phyloP scores from a whole-genome alignment of 2,329 filamentous ascomycete species.

The Verticillium zaregamsianum region DNA sequence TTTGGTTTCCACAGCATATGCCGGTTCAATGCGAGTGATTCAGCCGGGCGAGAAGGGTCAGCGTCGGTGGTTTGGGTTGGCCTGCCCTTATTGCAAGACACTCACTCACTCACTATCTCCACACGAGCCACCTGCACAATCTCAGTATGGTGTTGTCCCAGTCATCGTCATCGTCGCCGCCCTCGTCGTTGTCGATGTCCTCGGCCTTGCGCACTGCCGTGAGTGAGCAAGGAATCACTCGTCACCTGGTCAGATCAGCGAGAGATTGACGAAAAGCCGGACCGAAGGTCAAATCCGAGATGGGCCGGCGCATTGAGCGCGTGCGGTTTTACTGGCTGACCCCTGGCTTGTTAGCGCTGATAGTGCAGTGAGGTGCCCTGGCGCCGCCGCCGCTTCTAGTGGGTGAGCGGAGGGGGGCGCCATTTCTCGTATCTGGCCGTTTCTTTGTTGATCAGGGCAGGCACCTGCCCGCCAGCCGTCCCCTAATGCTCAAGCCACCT shows the following conservation, averaged over 20 bases:
- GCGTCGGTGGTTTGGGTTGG: background rate
- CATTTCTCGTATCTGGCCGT: background rate
- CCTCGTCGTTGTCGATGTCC: too few species aligned
- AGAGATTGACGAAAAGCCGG: background rate
- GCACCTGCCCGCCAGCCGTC: background rate
- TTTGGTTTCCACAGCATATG: background rate
- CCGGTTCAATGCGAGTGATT: background rate
- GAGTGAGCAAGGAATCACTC: too few species aligned
- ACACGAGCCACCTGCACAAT: too few species aligned
- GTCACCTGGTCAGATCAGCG: background rate
- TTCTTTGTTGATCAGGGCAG: background rate
- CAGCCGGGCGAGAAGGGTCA: background rate
- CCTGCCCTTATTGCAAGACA: background rate
- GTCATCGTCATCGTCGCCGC: too few species aligned
- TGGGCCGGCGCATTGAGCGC: background rate
- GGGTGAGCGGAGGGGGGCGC: background rate
- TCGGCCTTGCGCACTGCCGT: too few species aligned
- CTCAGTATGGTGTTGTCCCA: too few species aligned
- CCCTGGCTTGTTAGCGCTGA: background rate
- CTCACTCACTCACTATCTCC: too few species aligned
- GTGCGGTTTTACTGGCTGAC: background rate
- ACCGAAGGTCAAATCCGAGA: background rate
- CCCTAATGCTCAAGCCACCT: background rate
- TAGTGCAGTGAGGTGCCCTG: background rate
- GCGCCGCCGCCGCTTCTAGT: background rate